Conservation (phyloP, 2,329 filamentous ascomycete genomes). For the Talaromyces funiculosus region DNA sequence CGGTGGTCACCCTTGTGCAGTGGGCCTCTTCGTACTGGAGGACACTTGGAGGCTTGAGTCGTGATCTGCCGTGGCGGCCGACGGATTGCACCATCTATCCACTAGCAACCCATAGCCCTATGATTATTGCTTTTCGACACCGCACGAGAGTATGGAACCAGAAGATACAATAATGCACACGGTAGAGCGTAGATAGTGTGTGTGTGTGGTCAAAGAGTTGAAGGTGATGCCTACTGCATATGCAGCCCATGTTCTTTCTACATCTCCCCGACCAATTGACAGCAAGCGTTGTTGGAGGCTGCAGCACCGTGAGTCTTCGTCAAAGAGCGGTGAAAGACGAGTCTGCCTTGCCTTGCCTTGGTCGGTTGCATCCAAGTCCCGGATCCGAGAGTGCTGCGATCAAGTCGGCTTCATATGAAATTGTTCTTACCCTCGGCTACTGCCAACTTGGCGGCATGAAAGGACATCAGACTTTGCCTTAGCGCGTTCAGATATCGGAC, state of each 20-base stretch:
- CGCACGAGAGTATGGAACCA: no score
- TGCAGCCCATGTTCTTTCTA: not conserved
- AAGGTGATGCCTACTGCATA: not conserved
- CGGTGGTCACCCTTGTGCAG: not conserved
- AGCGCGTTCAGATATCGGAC: not conserved
- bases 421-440: not conserved
- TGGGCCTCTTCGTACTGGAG: not conserved
- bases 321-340: slow-evolving; percentile 1
- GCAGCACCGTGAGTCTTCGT: no score
- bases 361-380: no score
- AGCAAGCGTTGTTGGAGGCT: not conserved
- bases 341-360: no score
- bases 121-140: not conserved
- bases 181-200: no score
- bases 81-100: not conserved
- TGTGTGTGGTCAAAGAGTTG: not conserved
- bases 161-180: no score
- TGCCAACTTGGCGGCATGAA: not conserved
- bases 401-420: not conserved
- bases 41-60: not conserved
- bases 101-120: not conserved
- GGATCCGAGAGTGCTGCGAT: not conserved
- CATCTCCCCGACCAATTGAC: not conserved
- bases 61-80: slow-evolving; percentile 4
- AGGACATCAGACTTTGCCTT: not conserved